phyloP scores from a whole-genome alignment of 441 rosid genomes.

The Aleurites moluccanus region DNA sequence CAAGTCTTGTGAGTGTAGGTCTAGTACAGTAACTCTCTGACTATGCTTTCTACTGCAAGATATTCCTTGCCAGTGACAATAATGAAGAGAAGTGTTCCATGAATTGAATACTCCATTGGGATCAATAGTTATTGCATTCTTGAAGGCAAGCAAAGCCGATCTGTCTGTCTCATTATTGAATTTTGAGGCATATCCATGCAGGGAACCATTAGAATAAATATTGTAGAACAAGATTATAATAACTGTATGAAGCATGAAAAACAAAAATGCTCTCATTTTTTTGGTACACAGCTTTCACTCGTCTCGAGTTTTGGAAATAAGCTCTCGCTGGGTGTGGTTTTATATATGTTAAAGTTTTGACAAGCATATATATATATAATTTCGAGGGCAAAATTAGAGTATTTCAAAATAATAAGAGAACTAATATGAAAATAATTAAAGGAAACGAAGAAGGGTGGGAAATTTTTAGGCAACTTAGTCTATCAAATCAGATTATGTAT shows the following conservation, averaged over 20 bases:
- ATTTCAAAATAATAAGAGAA: too few relatives aligned
- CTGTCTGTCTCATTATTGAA: slow-evolving; percentile 8
- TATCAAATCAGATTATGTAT: too few relatives aligned
- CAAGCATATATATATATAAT: too few relatives aligned
- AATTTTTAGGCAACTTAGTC: too few relatives aligned
- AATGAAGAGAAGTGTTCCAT: slow-evolving; percentile 11
- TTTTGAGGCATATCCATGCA: background rate
- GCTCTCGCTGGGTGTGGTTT: too few relatives aligned
- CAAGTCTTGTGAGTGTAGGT: background rate
- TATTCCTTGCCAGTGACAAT: slow-evolving; percentile 5
- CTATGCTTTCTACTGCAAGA: slow-evolving; percentile 2
- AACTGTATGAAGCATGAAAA: background rate
- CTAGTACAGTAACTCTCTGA: background rate
- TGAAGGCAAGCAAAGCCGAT: slow-evolving; percentile 3
- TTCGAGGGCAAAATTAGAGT: too few relatives aligned
- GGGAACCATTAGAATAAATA: background rate
- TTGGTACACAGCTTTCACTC: too few relatives aligned
- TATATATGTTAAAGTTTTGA: too few relatives aligned
- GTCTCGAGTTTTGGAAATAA: too few relatives aligned
- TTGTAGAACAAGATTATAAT: background rate
- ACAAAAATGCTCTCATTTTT: too few relatives aligned
- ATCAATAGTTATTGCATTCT: slow-evolving; percentile 6
- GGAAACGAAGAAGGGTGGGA: too few relatives aligned
- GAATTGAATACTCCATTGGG: background rate
- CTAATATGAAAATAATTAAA: too few relatives aligned